phyloP scores from a whole-genome alignment of 805 yeast species.

The Spathaspora arborariae region DNA sequence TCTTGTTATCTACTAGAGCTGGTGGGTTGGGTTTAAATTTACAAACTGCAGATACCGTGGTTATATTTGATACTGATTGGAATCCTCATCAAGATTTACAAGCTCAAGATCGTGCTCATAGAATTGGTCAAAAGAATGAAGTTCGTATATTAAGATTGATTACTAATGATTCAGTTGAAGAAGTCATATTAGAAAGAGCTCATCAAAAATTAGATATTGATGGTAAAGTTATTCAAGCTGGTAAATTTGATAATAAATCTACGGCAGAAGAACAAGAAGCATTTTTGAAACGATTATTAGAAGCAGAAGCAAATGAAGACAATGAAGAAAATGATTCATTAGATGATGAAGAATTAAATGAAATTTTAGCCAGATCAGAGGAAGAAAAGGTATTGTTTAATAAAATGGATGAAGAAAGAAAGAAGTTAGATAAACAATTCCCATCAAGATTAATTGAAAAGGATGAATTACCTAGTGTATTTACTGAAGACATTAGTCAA shows the following conservation, averaged over 20 bases:
- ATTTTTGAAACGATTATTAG: constrained; percentile 63
- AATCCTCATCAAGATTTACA: constrained; percentile 90
- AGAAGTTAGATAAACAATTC: constrained; percentile 26
- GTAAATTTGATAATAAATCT: constrained; percentile 83
- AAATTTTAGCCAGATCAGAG: constrained; percentile 65
- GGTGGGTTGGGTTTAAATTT: constrained; percentile 86
- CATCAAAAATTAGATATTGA: constrained; percentile 81
- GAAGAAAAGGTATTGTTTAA: constrained; percentile 54
- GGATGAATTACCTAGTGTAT: constrained; percentile 77
- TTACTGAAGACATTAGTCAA: constrained; percentile 57
- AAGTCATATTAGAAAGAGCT: constrained; percentile 76
- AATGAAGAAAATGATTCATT: constrained; percentile 54
- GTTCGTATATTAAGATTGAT: constrained; percentile 78
- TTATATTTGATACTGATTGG: constrained; percentile 87
- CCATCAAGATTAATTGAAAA: constrained; percentile 58
- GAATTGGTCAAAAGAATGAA: constrained; percentile 87
- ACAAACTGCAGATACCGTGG: constrained; percentile 85
- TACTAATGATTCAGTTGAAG: constrained; percentile 80
- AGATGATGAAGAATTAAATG: constrained; percentile 71
- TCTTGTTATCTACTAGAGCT: constrained; percentile 78
- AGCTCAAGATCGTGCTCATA: constrained; percentile 87
- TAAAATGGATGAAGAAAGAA: constrained; percentile 58
- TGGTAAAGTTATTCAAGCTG: constrained; percentile 88
- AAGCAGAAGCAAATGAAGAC: constrained; percentile 57
- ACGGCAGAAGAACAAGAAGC: constrained; percentile 87